Evolutionary conservation across 306 rosid genomes (phyloP).

Genomic region (Cicer cuneatum): DNA sequence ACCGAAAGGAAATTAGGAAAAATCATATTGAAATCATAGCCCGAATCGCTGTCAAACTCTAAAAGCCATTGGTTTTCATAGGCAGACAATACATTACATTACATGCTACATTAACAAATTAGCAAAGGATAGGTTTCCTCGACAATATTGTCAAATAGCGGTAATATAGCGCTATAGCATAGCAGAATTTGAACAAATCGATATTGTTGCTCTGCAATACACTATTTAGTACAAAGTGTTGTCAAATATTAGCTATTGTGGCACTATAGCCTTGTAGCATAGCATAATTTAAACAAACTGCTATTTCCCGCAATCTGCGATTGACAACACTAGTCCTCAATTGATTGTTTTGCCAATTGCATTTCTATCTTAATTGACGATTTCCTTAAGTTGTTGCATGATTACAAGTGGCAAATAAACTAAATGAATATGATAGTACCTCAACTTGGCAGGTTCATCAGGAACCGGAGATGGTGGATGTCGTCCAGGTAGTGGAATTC

Average conservation of each 20-base stretch:
- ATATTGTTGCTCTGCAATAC: too few relatives aligned
- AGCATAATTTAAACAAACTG: too few relatives aligned
- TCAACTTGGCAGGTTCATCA: constrained; percentile 49
- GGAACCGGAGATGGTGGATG: constrained; percentile 70
- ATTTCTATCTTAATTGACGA: neutral
- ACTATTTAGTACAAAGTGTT: too few relatives aligned
- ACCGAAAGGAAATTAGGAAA: neutral
- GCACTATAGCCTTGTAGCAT: too few relatives aligned
- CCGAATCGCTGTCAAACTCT: constrained; percentile 8
- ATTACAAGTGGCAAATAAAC: neutral
- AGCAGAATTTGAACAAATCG: too few relatives aligned
- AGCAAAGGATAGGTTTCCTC: neutral
- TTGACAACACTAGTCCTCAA: neutral
- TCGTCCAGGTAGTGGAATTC: constrained; percentile 86
- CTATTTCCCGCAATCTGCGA: too few relatives aligned
- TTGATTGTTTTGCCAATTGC: neutral
- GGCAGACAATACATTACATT: neutral
- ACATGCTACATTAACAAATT: neutral
- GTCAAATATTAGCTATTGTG: too few relatives aligned
- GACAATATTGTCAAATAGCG: too few relatives aligned
- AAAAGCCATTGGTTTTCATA: constrained; percentile 9
- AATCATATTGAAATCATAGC: constrained; percentile 26
- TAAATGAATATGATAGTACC: constrained; percentile 50
- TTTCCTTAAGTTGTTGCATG: neutral
- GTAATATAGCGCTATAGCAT: too few relatives aligned